A percentile compares a stretch with the other conserved stretches of the same genome.
phyloP scores from a whole-genome alignment of 2,329 filamentous ascomycete species.

The Pseudopyrenochaeta lycopersici region DNA sequence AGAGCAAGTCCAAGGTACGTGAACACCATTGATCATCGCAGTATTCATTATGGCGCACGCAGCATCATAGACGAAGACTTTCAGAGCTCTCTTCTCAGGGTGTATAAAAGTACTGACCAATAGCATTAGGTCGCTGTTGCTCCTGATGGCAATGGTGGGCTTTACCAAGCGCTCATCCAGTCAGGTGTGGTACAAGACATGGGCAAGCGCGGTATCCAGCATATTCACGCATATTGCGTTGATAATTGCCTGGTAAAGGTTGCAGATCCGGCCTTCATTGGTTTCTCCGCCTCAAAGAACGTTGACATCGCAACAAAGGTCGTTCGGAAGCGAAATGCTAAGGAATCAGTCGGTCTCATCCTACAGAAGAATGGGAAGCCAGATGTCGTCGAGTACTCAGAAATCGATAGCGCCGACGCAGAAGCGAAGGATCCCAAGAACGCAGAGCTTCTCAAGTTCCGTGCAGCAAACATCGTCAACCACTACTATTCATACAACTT shows the following conservation, averaged over 20 bases:
- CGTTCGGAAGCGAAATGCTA: constrained; percentile 97
- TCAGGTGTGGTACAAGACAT: constrained; percentile 87
- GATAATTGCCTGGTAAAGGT: constrained; percentile 99
- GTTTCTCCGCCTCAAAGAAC: constrained; percentile 85
- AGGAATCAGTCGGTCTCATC: constrained; percentile 94
- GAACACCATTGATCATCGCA: too few relatives aligned
- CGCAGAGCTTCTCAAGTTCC: constrained; percentile 86
- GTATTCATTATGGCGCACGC: not conserved
- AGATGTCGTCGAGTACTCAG: constrained; percentile 97
- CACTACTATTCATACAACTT: constrained; percentile 98
- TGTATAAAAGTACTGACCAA: constrained; percentile 21
- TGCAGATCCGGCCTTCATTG: constrained; percentile 95
- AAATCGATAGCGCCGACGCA: constrained; percentile 89
- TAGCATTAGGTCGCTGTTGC: constrained; percentile 79
- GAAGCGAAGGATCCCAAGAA: constrained; percentile 87
- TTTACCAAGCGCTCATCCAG: constrained; percentile 89
- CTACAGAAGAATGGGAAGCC: constrained; percentile 94
- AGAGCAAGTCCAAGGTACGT: constrained; percentile 80
- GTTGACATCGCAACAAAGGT: constrained; percentile 99
- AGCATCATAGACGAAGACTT: not conserved
- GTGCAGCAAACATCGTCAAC: constrained; percentile 99
- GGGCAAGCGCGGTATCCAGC: constrained; percentile 86
- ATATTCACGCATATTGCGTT: constrained; percentile 97
- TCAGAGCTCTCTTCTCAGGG: too few relatives aligned
- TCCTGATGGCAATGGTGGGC: constrained; percentile 94